Percentiles rank a stretch among this genome's conserved stretches.
Conservation (phyloP, 352 stramenopile species). For the Phytophthora multivora region DNA sequence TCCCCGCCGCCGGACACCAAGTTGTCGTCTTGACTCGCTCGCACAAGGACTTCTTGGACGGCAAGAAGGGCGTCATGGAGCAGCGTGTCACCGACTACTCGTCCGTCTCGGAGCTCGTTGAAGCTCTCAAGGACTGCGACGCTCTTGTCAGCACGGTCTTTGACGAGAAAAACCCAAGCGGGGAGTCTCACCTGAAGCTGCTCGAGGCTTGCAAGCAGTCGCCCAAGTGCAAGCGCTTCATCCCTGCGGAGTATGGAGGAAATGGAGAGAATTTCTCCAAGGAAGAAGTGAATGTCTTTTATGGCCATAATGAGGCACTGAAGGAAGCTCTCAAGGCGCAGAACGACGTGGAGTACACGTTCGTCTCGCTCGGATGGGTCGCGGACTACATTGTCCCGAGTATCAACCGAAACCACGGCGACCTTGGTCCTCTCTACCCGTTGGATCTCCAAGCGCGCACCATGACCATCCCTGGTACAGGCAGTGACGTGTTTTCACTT, state of each 20-base stretch:
- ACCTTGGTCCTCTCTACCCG: slow-evolving; percentile 20
- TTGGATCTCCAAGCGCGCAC: slow-evolving; percentile 34
- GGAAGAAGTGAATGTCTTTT: slow-evolving; percentile 6
- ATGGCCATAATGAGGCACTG: slow-evolving; percentile 16
- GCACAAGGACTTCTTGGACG: slow-evolving; percentile 43
- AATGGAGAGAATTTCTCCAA: slow-evolving; percentile 35
- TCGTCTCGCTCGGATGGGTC: slow-evolving; percentile 35
- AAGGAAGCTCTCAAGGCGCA: slow-evolving; percentile 29
- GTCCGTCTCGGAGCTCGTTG: slow-evolving; percentile 21
- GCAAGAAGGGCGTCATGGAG: slow-evolving; percentile 33
- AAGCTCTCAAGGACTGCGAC: slow-evolving; percentile 36
- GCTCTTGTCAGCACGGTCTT: slow-evolving; percentile 34
- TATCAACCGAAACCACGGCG: slow-evolving; percentile 30
- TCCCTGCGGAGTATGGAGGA: slow-evolving; percentile 41
- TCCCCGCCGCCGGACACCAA: slow-evolving; percentile 29
- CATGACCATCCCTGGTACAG: slow-evolving; percentile 39
- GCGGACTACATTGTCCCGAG: slow-evolving; percentile 40
- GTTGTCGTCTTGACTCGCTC: slow-evolving; percentile 44
- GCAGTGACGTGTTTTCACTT: slow-evolving; percentile 29
- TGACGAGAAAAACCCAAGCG: slow-evolving; percentile 14
- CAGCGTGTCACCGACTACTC: slow-evolving; percentile 41
- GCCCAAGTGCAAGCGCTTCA: slow-evolving; percentile 52
- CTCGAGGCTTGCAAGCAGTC: slow-evolving; percentile 42
- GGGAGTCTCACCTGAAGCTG: slow-evolving; percentile 25
- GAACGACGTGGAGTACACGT: slow-evolving; percentile 43